Conservation (phyloP, 2,329 filamentous ascomycete species). For the Fusarium equiseti region DNA sequence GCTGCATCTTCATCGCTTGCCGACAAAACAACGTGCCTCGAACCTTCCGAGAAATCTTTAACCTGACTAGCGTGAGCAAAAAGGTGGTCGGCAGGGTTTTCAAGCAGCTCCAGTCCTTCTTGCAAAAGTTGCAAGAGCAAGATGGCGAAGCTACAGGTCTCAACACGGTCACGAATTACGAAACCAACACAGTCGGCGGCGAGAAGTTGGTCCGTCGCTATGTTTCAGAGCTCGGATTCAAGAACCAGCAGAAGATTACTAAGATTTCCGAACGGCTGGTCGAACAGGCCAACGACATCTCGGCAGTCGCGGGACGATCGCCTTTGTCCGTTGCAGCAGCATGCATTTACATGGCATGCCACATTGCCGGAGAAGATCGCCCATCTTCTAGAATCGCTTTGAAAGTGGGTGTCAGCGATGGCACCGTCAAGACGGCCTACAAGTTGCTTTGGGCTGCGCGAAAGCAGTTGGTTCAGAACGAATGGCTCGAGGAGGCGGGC, state of each 20-base stretch:
- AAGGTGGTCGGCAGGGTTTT: slow-evolving; percentile 98
- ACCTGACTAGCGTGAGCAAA: slow-evolving; percentile 92
- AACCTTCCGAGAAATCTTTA: slow-evolving; percentile 94
- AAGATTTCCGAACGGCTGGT: slow-evolving; percentile 85
- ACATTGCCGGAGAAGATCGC: slow-evolving; percentile 84
- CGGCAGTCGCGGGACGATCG: slow-evolving; percentile 89
- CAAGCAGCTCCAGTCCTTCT: slow-evolving; percentile 90
- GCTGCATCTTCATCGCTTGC: slow-evolving; percentile 97
- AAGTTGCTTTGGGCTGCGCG: slow-evolving; percentile 83
- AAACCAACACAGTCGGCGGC: slow-evolving; percentile 82
- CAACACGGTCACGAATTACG: slow-evolving; percentile 76
- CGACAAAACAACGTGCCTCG: slow-evolving; percentile 88
- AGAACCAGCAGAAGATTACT: slow-evolving; percentile 78
- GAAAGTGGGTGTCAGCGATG: slow-evolving; percentile 92
- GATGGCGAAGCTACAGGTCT: slow-evolving; percentile 60
- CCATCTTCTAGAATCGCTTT: slow-evolving; percentile 84
- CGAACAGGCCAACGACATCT: slow-evolving; percentile 79
- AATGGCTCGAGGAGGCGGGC: slow-evolving; percentile 78
- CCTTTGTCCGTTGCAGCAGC: slow-evolving; percentile 94
- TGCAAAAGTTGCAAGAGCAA: slow-evolving; percentile 78
- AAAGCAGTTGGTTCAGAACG: slow-evolving; percentile 78
- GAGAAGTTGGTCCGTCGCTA: slow-evolving; percentile 89
- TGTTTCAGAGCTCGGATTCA: slow-evolving; percentile 83
- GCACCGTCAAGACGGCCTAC: slow-evolving; percentile 96
- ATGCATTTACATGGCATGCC: slow-evolving; percentile 95